These are phyloP conservation scores for Cordyceps pruinosa DNA, from an alignment of 2,329 filamentous ascomycete species.

Conservation along the genomic window DNA sequence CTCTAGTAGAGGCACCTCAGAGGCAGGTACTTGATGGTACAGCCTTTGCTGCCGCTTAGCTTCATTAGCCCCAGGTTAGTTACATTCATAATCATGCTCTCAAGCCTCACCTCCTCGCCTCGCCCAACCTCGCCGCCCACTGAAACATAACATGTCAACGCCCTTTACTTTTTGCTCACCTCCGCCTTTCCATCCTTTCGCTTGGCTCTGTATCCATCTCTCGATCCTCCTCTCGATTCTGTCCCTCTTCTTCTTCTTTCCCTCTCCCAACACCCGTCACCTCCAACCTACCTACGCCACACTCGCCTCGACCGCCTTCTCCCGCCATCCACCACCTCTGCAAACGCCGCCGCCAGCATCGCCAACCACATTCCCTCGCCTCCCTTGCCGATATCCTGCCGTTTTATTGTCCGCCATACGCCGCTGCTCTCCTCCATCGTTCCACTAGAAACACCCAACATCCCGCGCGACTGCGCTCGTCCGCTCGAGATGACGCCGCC, in stretches of 20 bases:
- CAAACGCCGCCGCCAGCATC: conserved; percentile 1
- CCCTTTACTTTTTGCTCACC: background rate
- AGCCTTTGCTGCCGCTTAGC: too few relatives aligned
- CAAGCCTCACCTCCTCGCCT: background rate
- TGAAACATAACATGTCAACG: conserved; percentile 6
- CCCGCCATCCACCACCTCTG: background rate
- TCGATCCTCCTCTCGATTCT: background rate
- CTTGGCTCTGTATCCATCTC: background rate
- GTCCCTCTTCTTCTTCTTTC: background rate
- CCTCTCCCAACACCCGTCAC: background rate
- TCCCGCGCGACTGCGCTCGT: background rate
- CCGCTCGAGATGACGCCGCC: conserved; percentile 7
- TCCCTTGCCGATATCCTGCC: background rate
- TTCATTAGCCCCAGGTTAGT: too few relatives aligned
- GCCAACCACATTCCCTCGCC: background rate
- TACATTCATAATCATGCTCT: too few relatives aligned
- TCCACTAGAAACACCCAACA: background rate
- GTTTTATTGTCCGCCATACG: background rate
- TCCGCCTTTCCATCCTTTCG: background rate
- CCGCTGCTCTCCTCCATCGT: background rate
- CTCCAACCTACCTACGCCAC: background rate
- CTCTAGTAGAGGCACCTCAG: too few relatives aligned
- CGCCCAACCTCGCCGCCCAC: conserved; percentile 2
- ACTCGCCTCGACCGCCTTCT: background rate
- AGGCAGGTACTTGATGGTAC: too few relatives aligned